A percentile compares a stretch with the other conserved stretches of the same genome.
These are phyloP conservation scores for Suhomyces vadensis DNA, from an alignment of 805 yeast species.

Conservation along the genomic window DNA sequence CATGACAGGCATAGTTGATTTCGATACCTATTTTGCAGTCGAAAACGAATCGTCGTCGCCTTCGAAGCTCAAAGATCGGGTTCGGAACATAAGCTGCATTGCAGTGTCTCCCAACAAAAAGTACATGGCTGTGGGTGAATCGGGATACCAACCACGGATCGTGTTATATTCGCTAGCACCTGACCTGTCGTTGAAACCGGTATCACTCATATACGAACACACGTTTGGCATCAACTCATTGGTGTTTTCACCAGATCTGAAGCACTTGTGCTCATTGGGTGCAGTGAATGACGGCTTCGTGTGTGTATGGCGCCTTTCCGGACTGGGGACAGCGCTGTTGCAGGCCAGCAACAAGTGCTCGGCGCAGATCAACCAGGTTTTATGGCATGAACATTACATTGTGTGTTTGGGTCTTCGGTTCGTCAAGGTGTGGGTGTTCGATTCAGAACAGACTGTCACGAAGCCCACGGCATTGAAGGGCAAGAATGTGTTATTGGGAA, in stretches of 20 bases:
- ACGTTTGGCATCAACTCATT: slow-evolving; percentile 60
- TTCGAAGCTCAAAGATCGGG: slow-evolving; percentile 38
- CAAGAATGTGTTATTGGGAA: slow-evolving; percentile 57
- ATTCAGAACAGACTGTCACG: slow-evolving; percentile 15
- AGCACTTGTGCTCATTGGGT: slow-evolving; percentile 60
- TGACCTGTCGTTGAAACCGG: slow-evolving; percentile 48
- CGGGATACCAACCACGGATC: slow-evolving; percentile 68
- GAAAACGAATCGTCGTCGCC: slow-evolving; percentile 13
- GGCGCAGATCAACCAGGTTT: slow-evolving; percentile 52
- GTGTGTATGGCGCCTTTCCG: slow-evolving; percentile 54
- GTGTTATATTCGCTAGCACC: slow-evolving; percentile 58
- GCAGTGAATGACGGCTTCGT: slow-evolving; percentile 68
- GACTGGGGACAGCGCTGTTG: slow-evolving; percentile 18
- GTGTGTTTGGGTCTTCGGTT: slow-evolving; percentile 63
- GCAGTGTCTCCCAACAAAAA: slow-evolving; percentile 56
- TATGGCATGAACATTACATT: slow-evolving; percentile 54
- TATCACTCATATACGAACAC: slow-evolving; percentile 60
- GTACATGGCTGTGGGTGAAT: slow-evolving; percentile 67
- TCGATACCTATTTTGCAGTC: slow-evolving; percentile 15
- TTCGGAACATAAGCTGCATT: slow-evolving; percentile 56
- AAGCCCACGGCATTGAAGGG: slow-evolving; percentile 44
- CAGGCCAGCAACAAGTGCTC: slow-evolving; percentile 65
- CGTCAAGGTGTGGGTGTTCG: slow-evolving; percentile 61
- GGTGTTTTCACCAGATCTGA: slow-evolving; percentile 60
- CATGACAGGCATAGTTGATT: slow-evolving; percentile 2